A percentile compares a stretch with the other conserved stretches of the same genome.
Conservation (phyloP, 768 basidiomycete species). For the Dacryopinax spathularia region DNA sequence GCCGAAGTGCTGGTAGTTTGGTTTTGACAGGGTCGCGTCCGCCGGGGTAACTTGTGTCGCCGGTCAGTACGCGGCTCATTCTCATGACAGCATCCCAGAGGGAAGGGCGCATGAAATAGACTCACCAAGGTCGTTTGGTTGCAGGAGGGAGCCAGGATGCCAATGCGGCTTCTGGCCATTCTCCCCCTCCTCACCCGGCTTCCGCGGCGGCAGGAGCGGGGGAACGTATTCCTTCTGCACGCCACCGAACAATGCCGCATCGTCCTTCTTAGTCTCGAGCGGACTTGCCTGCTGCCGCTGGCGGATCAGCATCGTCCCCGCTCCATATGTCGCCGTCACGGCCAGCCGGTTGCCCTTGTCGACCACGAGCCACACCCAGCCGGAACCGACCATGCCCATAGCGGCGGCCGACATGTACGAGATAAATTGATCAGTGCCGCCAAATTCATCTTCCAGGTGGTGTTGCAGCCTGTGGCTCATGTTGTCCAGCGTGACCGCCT, state of each 20-base stretch:
- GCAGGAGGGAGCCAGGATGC: too few species aligned
- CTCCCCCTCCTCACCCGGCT: not conserved
- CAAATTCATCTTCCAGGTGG: slow-evolving; percentile 32
- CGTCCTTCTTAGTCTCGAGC: not conserved
- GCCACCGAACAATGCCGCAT: not conserved
- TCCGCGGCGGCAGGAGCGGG: not conserved
- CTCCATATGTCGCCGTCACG: slow-evolving; percentile 73
- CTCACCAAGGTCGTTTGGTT: too few species aligned
- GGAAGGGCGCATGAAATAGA: not conserved
- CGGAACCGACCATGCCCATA: slow-evolving; percentile 60
- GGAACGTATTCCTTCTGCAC: not conserved
- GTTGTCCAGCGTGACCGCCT: not conserved
- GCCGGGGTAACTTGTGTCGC: too few species aligned
- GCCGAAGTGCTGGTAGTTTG: not conserved
- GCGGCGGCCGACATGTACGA: slow-evolving; percentile 63
- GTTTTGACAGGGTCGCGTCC: too few species aligned
- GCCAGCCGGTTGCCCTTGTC: slow-evolving; percentile 46
- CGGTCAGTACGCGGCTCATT: too few species aligned
- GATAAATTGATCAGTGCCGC: slow-evolving; percentile 52
- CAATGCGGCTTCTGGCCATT: too few species aligned
- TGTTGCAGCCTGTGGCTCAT: not conserved
- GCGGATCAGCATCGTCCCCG: slow-evolving; percentile 69
- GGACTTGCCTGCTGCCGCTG: slow-evolving; percentile 21
- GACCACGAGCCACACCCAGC: slow-evolving; percentile 79
- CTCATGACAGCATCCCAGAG: not conserved